Evolutionary conservation across 2,329 filamentous ascomycete species (phyloP), one percentile per base, ranked within the genome.

Genomic region (Pyricularia pennisetigena): DNA sequence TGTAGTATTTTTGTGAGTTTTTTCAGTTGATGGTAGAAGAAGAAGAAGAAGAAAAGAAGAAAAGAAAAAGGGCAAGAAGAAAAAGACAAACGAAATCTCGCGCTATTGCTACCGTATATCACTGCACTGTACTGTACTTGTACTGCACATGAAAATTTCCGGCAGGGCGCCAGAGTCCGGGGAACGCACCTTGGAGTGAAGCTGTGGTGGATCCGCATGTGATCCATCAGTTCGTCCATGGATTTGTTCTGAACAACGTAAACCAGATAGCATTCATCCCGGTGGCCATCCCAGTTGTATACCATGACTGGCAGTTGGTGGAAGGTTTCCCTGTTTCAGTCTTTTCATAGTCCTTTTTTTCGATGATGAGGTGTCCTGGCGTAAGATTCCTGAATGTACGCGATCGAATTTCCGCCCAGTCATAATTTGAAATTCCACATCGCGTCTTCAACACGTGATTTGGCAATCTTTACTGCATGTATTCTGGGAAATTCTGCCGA

Each of bases 211-310:
- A 81, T 81, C 71, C 83, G 86, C 83, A 93, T 89, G 74, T 88
- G 88, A 29, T 88, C 83, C 82, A 92, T 90, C 61, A 95, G 90
- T 72, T 94, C 88, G 73, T 90, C 87, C 69, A 94, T 79, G 59
- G 87, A 86, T 79, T 86, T 89, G 72, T 87, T 87, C 79, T 95
- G 90, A 69, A 88, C 86, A 72, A 94, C 91, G 74, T 93, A 95
- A 74, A 95, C 85, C 72, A 86, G 85, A 59, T 77, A 77, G 73
- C 79, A 81, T 73, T 74, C 78, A 67, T 81, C 76, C 73, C 76
- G 77, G 71, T 83, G 76, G 16, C 72, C 71, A n/a, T 80, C 79
- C 81, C 82, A 83, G 69, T 81, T 75, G 74, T 82, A 83, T 24
- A 79, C 80, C 82, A 82, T 83, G 66, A 26, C 62, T 61, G 30